Evolutionary conservation across 345 rosid genomes (phyloP), one percentile per base, ranked within the genome.

Genomic region (Populus davidiana): DNA sequence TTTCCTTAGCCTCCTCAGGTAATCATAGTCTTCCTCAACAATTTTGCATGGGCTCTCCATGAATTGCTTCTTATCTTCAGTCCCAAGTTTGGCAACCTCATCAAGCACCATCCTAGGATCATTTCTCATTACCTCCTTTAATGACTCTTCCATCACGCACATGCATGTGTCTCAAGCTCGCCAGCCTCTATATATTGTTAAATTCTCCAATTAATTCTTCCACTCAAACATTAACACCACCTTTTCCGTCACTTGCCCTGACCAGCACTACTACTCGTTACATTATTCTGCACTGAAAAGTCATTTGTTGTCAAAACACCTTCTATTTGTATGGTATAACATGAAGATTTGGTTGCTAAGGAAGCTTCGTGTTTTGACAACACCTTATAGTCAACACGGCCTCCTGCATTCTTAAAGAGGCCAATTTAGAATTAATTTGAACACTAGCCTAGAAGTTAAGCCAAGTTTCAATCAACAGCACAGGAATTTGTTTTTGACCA

Each of bases 141-240:
- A 41, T 3, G 81, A 61, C 59, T 86, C 86, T 70, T 76, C 81
- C 75, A 79, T 76, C 84, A 83, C 10, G 62, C 86, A 47, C 71
- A 66, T 81, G 44, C 88, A 69, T 78, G 83, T 41, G 44, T 41
- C 44, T 41, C 44, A 10, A 10, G 35, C 86, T 85, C 52, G 84
- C 84, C 49, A 85, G 67, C 82, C 86, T 73, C 79, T 85, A 86
- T 47, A 85, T 75, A 49, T 14, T 47, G 84, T 86, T 4, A 83
- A 81, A 81, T 82, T 83, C 70, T 69, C 56, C 69, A 85, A 75
- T 84, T 83, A 86, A 77, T 80, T 86, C 79, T 85, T 86, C 9
- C 83, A 84, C 59, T 80, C 77, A 49, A 21, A 47, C 50, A n/a
- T 65, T 70, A 47, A 44, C 43, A 47, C 65, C 73, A 36, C 43